Evolutionary conservation across 768 basidiomycete species (phyloP).

Genomic region (Serendipita vermifera): DNA sequence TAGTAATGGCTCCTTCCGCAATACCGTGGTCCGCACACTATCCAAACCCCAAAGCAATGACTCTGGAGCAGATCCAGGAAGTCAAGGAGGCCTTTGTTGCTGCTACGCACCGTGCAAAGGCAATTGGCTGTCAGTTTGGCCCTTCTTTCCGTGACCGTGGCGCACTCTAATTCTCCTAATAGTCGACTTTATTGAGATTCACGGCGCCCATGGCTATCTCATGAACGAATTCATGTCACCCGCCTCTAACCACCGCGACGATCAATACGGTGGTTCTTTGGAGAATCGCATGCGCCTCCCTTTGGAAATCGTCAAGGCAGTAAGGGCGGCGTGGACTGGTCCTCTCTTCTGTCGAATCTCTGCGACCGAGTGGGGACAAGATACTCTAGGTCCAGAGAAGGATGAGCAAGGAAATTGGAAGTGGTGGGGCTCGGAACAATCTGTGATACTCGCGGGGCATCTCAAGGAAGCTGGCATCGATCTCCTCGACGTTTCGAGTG

Average conservation of each 20-base stretch:
- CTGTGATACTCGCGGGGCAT: conserved; percentile 41
- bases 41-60: conserved; percentile 47
- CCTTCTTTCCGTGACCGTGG: conserved; percentile 13
- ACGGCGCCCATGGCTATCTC: conserved; percentile 64
- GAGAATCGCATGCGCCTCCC: conserved; percentile 62
- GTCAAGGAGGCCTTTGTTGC: conserved; percentile 50
- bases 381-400: conserved; percentile 38
- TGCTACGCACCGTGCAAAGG: conserved; percentile 41
- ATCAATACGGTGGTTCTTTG: conserved; percentile 58
- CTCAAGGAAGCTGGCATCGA: conserved; percentile 54
- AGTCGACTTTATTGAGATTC: conserved; percentile 64
- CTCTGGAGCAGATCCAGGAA: conserved; percentile 38
- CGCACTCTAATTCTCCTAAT: conserved; percentile 1
- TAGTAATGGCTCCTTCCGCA: conserved; percentile 41
- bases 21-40: conserved; percentile 41
- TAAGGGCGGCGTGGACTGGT: conserved; percentile 48
- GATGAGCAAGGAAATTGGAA: conserved; percentile 42
- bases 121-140: conserved; percentile 44
- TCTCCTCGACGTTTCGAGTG: conserved; percentile 58
- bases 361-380: conserved; percentile 56
- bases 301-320: conserved; percentile 39
- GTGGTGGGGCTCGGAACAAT: conserved; percentile 72
- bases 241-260: conserved; percentile 56
- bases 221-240: conserved; percentile 58
- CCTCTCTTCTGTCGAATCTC: conserved; percentile 64